These are phyloP conservation scores for Cucurbitaria berberidis DNA, from an alignment of 2,329 filamentous ascomycete species.

Conservation along the genomic window DNA sequence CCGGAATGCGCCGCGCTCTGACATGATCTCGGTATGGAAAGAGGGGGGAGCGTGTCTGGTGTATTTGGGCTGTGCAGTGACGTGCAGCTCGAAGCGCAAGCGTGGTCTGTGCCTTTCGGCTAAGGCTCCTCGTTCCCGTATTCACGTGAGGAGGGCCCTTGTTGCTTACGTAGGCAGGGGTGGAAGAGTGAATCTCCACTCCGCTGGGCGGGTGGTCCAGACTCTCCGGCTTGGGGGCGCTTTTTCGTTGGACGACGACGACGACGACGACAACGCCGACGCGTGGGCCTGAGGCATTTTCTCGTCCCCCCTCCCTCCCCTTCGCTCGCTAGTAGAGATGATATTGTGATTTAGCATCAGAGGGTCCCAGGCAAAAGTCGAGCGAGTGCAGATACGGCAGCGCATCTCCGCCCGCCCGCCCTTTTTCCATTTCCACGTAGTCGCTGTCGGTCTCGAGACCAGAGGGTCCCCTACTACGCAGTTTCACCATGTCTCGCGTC, in stretches of 20 bases:
- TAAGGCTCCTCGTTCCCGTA: conserved; percentile 6
- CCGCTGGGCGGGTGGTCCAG: conserved; percentile 6
- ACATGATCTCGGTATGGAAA: conserved; percentile 51
- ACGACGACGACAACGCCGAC: no score
- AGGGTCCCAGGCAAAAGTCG: background rate
- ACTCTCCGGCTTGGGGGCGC: conserved; percentile 13
- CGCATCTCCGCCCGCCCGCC: background rate
- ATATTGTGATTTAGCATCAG: no score
- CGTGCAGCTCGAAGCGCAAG: conserved; percentile 24
- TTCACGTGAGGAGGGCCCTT: conserved; percentile 11
- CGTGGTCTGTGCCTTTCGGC: conserved; percentile 13
- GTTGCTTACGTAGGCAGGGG: conserved; percentile 4
- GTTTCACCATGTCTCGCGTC: conserved; percentile 4
- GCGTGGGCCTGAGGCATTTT: conserved; percentile 23
- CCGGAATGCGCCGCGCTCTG: conserved; percentile 61
- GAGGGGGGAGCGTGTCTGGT: conserved; percentile 14
- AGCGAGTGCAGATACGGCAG: no score
- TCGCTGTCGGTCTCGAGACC: background rate
- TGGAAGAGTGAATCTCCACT: conserved; percentile 14
- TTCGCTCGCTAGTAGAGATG: background rate
- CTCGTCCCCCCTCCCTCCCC: conserved; percentile 8
- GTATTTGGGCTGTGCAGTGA: conserved; percentile 21
- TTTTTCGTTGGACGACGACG: conserved; percentile 6
- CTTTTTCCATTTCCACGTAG: no score
- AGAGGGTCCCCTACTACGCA: background rate